Evolutionary conservation across 148 eudicot species (phyloP).

Genomic region (Camellia sinensis): DNA sequence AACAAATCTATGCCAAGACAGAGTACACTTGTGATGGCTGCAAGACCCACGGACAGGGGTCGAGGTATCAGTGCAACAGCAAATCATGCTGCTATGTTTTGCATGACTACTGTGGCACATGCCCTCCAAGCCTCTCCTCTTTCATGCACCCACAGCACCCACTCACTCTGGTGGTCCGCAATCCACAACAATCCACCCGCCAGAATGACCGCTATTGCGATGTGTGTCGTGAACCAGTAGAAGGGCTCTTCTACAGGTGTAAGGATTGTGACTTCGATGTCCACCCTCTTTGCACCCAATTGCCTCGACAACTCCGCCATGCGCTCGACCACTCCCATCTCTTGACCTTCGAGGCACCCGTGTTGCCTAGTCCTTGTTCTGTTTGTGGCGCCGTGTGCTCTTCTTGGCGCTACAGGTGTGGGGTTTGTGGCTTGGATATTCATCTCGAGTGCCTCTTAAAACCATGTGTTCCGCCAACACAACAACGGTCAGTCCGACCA

Average conservation of each 20-base stretch:
- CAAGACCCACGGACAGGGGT: slow-evolving; percentile 24
- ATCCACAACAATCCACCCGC: not conserved
- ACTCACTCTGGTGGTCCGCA: slow-evolving; percentile 24
- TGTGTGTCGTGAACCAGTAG: slow-evolving; percentile 19
- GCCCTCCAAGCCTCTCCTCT: slow-evolving; percentile 17
- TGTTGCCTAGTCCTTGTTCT: not conserved
- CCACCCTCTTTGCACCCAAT: slow-evolving; percentile 35
- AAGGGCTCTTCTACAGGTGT: slow-evolving; percentile 28
- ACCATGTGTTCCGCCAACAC: not conserved
- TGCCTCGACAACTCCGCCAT: slow-evolving; percentile 20
- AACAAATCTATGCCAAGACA: not conserved
- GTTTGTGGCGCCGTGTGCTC: slow-evolving; percentile 19
- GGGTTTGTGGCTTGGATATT: slow-evolving; percentile 22
- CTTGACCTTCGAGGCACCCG: not conserved
- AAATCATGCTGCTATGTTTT: slow-evolving; percentile 20
- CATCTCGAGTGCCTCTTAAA: slow-evolving; percentile 22
- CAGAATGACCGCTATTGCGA: slow-evolving; percentile 13
- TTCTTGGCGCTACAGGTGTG: slow-evolving; percentile 31
- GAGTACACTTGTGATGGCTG: slow-evolving; percentile 23
- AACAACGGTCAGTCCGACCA: too few species aligned
- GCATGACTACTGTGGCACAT: slow-evolving; percentile 27
- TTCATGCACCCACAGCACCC: slow-evolving; percentile 19
- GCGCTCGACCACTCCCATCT: slow-evolving; percentile 19
- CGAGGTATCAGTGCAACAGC: slow-evolving; percentile 17
- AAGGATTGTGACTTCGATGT: slow-evolving; percentile 27